Percentiles rank a stretch among this genome's conserved stretches.
Conservation (phyloP, 257 asterid genomes). For the Ilex aquifolium region DNA sequence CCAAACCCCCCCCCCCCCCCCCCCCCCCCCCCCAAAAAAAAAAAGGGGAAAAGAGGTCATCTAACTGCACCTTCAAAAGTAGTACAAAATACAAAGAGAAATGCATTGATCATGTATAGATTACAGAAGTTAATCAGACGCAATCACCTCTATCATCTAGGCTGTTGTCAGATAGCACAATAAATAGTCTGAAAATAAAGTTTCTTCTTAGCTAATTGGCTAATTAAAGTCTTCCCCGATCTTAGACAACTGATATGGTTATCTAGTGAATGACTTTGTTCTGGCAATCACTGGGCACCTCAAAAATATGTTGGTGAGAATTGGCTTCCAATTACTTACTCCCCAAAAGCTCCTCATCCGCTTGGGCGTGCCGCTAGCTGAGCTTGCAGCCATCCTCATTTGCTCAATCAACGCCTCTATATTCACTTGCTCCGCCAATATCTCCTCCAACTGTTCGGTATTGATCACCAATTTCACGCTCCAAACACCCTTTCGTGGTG, state of each 20-base stretch:
- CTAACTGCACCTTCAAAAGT: too few relatives aligned
- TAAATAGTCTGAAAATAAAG: too few relatives aligned
- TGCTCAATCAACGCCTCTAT: constrained; percentile 65
- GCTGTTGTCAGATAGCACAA: too few relatives aligned
- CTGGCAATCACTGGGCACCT: constrained; percentile 9
- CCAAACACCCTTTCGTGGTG: constrained; percentile 49
- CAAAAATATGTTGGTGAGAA: constrained; percentile 13
- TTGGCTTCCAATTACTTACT: constrained; percentile 20
- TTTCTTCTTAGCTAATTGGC: too few relatives aligned
- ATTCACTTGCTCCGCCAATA: constrained; percentile 49
- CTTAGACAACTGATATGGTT: constrained; percentile 10
- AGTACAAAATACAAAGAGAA: too few relatives aligned
- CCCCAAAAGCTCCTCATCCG: constrained; percentile 27
- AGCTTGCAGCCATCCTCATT: constrained; percentile 57
- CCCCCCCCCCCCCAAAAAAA: too few relatives aligned
- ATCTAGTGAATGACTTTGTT: constrained; percentile 8
- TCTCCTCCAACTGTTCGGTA: constrained; percentile 41
- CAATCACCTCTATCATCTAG: too few relatives aligned
- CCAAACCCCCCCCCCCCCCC: too few relatives aligned
- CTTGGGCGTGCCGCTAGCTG: constrained; percentile 9
- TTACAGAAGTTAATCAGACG: too few relatives aligned
- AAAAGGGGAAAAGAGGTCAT: too few relatives aligned
- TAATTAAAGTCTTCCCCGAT: too few relatives aligned
- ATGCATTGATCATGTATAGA: too few relatives aligned
- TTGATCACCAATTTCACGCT: constrained; percentile 57